Evolutionary conservation across 1,284 basidiomycete genomes (phyloP).

Genomic region (Papiliotrema flavescens): DNA sequence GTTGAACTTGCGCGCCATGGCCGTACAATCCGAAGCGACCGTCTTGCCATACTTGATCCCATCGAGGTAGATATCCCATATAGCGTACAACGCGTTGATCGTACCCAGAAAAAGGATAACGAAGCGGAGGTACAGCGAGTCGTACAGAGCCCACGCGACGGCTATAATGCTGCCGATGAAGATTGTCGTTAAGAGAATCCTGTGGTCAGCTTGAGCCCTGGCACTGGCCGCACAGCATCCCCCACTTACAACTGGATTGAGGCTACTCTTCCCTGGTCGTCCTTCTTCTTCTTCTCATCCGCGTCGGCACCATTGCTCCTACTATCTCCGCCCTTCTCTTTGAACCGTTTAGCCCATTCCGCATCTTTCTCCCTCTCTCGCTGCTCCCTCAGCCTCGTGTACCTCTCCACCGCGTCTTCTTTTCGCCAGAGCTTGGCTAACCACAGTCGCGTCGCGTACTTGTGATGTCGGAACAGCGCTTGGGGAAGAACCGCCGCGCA

Average conservation of each 20-base stretch:
- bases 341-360: not conserved
- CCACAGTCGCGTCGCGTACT: not conserved
- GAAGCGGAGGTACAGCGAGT: slow-evolving; percentile 33
- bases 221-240: not conserved
- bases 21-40: slow-evolving; percentile 12
- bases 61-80: slow-evolving; percentile 32
- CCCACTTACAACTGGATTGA: slow-evolving; percentile 16
- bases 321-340: not conserved
- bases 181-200: slow-evolving; percentile 15
- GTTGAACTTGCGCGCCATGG: slow-evolving; percentile 6
- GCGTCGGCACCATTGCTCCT: not conserved
- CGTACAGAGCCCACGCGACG: slow-evolving; percentile 27
- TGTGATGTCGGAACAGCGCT: slow-evolving; percentile 2
- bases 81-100: slow-evolving; percentile 30
- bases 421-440: not conserved
- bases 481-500: slow-evolving; percentile 7
- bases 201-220: not conserved
- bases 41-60: slow-evolving; percentile 12
- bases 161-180: slow-evolving; percentile 6
- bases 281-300: slow-evolving; percentile 1
- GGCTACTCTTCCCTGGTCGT: slow-evolving; percentile 13
- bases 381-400: not conserved
- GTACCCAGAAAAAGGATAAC: slow-evolving; percentile 32
- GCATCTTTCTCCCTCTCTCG: not conserved
- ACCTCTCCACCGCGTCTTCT: not conserved